Evolutionary conservation across 2,329 filamentous ascomycete genomes (phyloP).

Genomic region (Polytolypa hystricis): DNA sequence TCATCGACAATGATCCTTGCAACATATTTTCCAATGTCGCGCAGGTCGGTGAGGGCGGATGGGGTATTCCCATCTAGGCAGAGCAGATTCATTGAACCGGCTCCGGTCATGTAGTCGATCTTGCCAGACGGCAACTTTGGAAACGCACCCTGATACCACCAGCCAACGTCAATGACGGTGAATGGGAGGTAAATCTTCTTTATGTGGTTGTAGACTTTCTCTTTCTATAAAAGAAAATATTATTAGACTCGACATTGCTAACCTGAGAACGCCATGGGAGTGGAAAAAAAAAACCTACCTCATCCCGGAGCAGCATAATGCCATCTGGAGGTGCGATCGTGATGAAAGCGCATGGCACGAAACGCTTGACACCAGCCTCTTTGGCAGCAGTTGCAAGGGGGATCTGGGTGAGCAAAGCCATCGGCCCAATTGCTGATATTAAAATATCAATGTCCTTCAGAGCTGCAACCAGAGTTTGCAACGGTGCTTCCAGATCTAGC

Average conservation of each 20-base stretch:
- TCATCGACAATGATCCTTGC: conserved; percentile 42
- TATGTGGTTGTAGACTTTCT: conserved; percentile 40
- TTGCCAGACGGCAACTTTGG: conserved; percentile 36
- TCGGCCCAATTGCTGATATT: conserved; percentile 31
- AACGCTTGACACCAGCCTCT: conserved; percentile 40
- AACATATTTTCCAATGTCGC: conserved; percentile 44
- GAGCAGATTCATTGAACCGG: conserved; percentile 30
- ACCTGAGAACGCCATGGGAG: not conserved
- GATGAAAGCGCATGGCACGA: conserved; percentile 42
- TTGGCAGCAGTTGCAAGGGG: conserved; percentile 39
- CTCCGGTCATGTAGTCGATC: conserved; percentile 27
- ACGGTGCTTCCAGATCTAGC: conserved; percentile 32
- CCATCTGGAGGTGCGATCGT: conserved; percentile 36
- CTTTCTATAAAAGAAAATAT: conserved; percentile 31
- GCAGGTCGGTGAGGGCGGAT: conserved; percentile 37
- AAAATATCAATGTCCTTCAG: conserved; percentile 37
- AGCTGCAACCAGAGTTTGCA: conserved; percentile 32
- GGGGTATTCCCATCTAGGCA: conserved; percentile 28
- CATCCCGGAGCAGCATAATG: conserved; percentile 32
- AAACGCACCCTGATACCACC: conserved; percentile 44
- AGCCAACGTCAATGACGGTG: conserved; percentile 49
- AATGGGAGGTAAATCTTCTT: conserved; percentile 40
- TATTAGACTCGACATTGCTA: not conserved
- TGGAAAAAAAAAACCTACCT: conserved; percentile 20
- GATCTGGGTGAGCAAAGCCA: conserved; percentile 32